A percentile compares a stretch with the other conserved stretches of the same genome.
Evolutionary conservation across 192 early-diverging fungal species (phyloP).

Genomic region (Chytriomyces hyalinus): DNA sequence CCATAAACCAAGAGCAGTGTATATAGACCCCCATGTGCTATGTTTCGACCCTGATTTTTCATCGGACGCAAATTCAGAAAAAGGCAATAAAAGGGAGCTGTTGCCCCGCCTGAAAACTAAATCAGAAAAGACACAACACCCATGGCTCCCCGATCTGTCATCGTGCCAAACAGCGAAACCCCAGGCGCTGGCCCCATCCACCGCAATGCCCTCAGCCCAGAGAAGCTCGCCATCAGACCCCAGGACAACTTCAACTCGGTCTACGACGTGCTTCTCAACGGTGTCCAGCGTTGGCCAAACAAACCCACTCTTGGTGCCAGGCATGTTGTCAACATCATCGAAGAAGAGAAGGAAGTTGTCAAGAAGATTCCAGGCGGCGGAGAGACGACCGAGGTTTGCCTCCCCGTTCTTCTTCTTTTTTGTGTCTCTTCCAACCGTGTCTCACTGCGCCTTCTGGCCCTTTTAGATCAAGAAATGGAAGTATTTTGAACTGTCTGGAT

Average conservation of each 20-base stretch:
- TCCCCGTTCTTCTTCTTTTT: neutral
- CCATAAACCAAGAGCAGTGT: too few relatives aligned
- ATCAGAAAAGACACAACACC: too few relatives aligned
- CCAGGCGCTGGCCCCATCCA: conserved; percentile 7
- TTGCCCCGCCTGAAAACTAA: too few relatives aligned
- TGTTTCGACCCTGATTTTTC: too few relatives aligned
- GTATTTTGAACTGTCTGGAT: conserved; percentile 76
- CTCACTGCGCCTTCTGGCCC: neutral
- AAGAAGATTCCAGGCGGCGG: conserved; percentile 58
- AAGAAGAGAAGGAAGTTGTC: conserved; percentile 74
- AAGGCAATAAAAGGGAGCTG: too few relatives aligned
- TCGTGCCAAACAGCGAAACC: neutral
- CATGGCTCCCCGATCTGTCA: neutral
- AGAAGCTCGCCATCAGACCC: neutral
- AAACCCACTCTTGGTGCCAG: conserved; percentile 63
- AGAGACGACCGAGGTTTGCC: conserved; percentile 35
- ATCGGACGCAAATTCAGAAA: too few relatives aligned
- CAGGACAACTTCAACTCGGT: neutral
- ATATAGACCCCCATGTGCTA: too few relatives aligned
- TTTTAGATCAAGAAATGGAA: conserved; percentile 79
- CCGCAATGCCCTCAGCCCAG: neutral
- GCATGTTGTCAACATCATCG: conserved; percentile 61
- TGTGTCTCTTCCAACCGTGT: neutral
- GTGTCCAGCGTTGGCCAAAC: neutral
- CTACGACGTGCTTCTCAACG: neutral